Percentiles rank a stretch among this genome's conserved stretches.
Conservation (phyloP, 371 early-diverging fungal species). For the Circinella umbellata region DNA sequence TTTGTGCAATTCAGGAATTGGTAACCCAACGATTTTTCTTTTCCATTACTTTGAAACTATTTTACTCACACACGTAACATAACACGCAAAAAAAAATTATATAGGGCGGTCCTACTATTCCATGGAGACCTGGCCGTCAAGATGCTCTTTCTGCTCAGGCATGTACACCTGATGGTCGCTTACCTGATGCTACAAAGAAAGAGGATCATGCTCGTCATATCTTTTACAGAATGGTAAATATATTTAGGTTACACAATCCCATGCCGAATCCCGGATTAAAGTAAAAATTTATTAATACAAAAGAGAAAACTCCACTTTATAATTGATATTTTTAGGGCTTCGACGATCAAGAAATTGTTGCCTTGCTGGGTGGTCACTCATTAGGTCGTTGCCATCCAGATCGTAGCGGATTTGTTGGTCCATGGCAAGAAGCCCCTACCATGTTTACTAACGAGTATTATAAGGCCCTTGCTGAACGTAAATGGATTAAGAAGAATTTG, state of each 20-base stretch:
- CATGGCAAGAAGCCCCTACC: conserved; percentile 92
- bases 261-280: background rate
- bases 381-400: conserved; percentile 94
- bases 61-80: conserved; percentile 1
- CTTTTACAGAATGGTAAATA: conserved; percentile 86
- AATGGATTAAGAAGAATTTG: conserved; percentile 80
- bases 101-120: conserved; percentile 83
- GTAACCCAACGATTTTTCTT: conserved; percentile 6
- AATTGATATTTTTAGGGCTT: conserved; percentile 60
- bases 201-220: conserved; percentile 77
- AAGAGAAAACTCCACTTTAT: background rate
- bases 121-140: conserved; percentile 89
- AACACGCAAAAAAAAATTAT: background rate
- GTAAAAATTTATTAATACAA: background rate
- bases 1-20: conserved; percentile 88
- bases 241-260: conserved; percentile 11
- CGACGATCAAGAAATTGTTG: conserved; percentile 95
- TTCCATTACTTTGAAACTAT: background rate
- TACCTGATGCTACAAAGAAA: conserved; percentile 88
- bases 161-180: conserved; percentile 89
- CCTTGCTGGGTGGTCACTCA: conserved; percentile 93
- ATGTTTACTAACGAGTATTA: conserved; percentile 90
- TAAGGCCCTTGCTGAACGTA: conserved; percentile 75
- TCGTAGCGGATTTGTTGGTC: conserved; percentile 87
- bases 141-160: conserved; percentile 53